phyloP scores from a whole-genome alignment of 495 filamentous ascomycete species.

The Evernia prunastri region DNA sequence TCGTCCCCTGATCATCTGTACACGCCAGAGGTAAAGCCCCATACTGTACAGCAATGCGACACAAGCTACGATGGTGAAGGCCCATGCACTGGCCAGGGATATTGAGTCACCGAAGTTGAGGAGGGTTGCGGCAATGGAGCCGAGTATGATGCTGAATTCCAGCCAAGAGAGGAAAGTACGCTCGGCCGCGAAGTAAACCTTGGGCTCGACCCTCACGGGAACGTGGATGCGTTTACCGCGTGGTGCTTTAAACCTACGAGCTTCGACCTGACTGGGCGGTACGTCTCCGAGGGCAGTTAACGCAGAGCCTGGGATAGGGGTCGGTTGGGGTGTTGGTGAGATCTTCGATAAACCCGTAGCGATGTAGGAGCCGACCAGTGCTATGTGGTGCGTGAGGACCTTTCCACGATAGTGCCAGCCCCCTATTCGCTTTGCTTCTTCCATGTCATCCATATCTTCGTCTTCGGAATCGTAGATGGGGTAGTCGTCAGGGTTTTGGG shows the following conservation, averaged over 20 bases:
- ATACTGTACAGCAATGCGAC: conserved; percentile 70
- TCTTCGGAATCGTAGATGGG: conserved; percentile 89
- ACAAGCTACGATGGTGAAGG: conserved; percentile 76
- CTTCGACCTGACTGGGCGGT: conserved; percentile 43
- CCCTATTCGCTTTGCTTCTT: conserved; percentile 65
- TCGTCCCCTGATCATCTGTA: conserved; percentile 71
- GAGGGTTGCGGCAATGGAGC: conserved; percentile 81
- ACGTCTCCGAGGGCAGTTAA: conserved; percentile 22
- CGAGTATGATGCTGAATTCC: conserved; percentile 91
- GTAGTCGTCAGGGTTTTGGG: conserved; percentile 59
- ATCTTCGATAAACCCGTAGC: conserved; percentile 43
- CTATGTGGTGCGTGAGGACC: conserved; percentile 43
- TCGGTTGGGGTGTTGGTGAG: conserved; percentile 55
- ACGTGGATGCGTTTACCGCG: conserved; percentile 75
- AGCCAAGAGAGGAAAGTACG: conserved; percentile 96
- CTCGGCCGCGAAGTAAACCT: conserved; percentile 95
- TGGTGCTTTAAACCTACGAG: conserved; percentile 73
- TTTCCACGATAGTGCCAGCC: conserved; percentile 62
- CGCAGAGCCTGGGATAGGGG: conserved; percentile 50
- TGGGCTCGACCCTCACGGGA: conserved; percentile 90
- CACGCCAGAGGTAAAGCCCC: conserved; percentile 79
- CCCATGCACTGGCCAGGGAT: conserved; percentile 60
- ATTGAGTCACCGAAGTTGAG: conserved; percentile 73
- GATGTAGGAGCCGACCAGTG: conserved; percentile 36
- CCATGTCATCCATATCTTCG: conserved; percentile 55